Evolutionary conservation across 2,329 filamentous ascomycete species (phyloP).

Genomic region (Chalara sp.): DNA sequence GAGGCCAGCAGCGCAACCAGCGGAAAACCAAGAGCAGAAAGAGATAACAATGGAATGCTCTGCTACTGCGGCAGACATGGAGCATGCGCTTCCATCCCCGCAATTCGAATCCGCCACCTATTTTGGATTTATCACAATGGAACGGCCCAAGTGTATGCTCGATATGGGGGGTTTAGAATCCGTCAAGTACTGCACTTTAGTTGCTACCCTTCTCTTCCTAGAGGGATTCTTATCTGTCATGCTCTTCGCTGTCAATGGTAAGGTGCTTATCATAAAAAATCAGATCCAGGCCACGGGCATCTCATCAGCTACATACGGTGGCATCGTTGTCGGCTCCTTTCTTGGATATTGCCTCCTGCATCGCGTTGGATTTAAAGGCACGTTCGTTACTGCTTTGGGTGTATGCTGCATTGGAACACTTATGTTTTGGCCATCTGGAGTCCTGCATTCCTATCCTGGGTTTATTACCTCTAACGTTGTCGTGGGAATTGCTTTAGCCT

Average conservation of each 20-base stretch:
- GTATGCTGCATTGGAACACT: constrained; percentile 70
- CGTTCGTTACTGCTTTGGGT: constrained; percentile 66
- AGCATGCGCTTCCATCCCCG: not conserved
- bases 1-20: not conserved
- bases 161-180: constrained; percentile 56
- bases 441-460: constrained; percentile 65
- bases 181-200: constrained; percentile 62
- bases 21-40: not conserved
- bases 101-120: constrained; percentile 41
- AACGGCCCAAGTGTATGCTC: constrained; percentile 60
- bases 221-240: constrained; percentile 86
- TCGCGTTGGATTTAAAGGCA: constrained; percentile 65
- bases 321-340: constrained; percentile 61
- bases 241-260: constrained; percentile 70
- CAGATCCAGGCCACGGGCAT: constrained; percentile 51
- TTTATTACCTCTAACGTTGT: constrained; percentile 68
- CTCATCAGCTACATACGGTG: constrained; percentile 63
- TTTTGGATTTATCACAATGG: constrained; percentile 69
- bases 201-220: constrained; percentile 73
- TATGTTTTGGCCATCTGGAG: constrained; percentile 74
- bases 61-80: not conserved
- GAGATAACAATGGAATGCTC: not conserved
- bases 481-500: constrained; percentile 65
- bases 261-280: constrained; percentile 54
- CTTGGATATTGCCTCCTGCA: constrained; percentile 64